Base-by-base conservation (phyloP, 306 rosid genomes). In the Hylodesmum podocarpum region DNA sequence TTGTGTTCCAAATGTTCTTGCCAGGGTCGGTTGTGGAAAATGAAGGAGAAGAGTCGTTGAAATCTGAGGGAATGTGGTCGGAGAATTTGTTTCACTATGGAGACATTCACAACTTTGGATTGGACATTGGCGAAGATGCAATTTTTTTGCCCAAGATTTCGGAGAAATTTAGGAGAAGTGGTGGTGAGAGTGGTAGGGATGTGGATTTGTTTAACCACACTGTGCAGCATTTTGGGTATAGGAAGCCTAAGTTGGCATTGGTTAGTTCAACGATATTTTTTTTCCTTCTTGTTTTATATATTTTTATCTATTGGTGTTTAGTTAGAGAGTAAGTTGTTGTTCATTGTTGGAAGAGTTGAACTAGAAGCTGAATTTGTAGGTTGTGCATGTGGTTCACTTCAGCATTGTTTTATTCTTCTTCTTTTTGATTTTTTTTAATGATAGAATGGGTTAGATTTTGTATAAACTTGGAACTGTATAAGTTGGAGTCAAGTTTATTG, bases 211-310 rank as follows among this genome's bases (percentile, higher is more conserved):
- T 85, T 62, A 93, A 89, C 37, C 54, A 81, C 55, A 82, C 89
- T 0, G 77, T 29, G 71, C 82, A 78, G 40, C 84, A 79, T 74
- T 88, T 86, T 68, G 96, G 93, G 21, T 90, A 80, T 72, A 91
- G 96, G 64, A 96, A 89, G 80, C 96, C 99, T 75, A 96, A 86
- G 81, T 88, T 96, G 78, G 99, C 97, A 63, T 34, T 96, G 91
- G 99, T 96, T 65, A 85, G 93, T 72, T 49, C 58, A 72, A 75
- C 73, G 59, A 50, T 11, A 59, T 80, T 81, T 31, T 16, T 5
- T 12, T 33, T 34, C 10, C 11, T 4, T 25, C 13, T 6, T 21
- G 40, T 31, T 69, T 63, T 55, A 9, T 24, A 14, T 22, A 49
- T 8, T 69, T 57, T 27, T 39, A 18, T 28, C 4, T 66, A 47